These are phyloP conservation scores for Rhodotorula kratochvilovae DNA, from an alignment of 768 basidiomycete species.

Conservation along the genomic window DNA sequence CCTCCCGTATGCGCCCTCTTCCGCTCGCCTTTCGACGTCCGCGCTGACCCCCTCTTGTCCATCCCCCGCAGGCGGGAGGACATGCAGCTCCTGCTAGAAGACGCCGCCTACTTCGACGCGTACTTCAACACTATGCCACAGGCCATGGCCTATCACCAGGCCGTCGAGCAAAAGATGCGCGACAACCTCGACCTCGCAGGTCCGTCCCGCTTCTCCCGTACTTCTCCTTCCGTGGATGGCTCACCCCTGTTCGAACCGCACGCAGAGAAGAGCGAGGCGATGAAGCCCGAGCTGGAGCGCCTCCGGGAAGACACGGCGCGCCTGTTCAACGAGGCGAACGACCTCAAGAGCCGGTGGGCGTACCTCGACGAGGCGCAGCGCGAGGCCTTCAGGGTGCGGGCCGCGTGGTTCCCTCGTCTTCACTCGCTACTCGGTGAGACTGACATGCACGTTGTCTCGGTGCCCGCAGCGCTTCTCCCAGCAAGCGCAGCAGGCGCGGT, in stretches of 20 bases:
- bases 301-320: conserved; percentile 77
- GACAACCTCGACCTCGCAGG: conserved; percentile 84
- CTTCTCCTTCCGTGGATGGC: background rate
- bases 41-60: background rate
- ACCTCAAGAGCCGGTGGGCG: conserved; percentile 74
- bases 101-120: conserved; percentile 80
- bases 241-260: background rate
- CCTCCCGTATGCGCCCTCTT: background rate
- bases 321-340: conserved; percentile 79
- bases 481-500: conserved; percentile 79
- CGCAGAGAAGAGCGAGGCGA: conserved; percentile 66
- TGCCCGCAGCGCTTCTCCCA: conserved; percentile 68
- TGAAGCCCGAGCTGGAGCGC: conserved; percentile 70
- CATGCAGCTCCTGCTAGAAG: conserved; percentile 78
- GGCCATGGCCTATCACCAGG: conserved; percentile 69
- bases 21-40: no score
- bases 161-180: conserved; percentile 69
- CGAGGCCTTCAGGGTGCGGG: conserved; percentile 73
- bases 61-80: conserved; percentile 63
- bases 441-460: no score
- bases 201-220: conserved; percentile 50
- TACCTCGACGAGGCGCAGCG: conserved; percentile 82
- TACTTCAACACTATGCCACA: conserved; percentile 71
- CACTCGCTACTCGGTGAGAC: no score
- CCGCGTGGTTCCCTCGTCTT: background rate